These are phyloP conservation scores for Rhodotorula sp. DNA, from an alignment of 1,284 basidiomycete species.

Conservation along the genomic window DNA sequence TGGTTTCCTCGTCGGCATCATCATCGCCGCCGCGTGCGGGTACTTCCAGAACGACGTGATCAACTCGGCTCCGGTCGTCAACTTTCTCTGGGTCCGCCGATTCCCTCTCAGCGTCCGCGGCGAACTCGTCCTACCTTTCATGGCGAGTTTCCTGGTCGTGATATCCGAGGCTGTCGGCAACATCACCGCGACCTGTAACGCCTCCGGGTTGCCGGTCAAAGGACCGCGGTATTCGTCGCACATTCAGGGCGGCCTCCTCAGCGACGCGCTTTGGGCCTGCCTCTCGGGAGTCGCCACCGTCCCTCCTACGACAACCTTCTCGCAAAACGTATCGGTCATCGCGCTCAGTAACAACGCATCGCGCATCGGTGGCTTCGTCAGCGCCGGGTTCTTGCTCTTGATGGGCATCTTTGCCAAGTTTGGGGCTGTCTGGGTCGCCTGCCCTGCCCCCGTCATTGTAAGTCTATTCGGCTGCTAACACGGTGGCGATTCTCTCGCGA, in stretches of 20 bases:
- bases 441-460: conserved; percentile 41
- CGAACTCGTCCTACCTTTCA: conserved; percentile 44
- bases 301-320: conserved; percentile 35
- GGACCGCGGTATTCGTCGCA: conserved; percentile 40
- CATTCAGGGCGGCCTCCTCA: conserved; percentile 45
- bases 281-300: conserved; percentile 42
- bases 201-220: conserved; percentile 40
- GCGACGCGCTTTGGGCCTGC: conserved; percentile 42
- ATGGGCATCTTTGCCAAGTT: conserved; percentile 45
- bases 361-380: conserved; percentile 12
- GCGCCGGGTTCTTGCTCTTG: conserved; percentile 9
- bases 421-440: conserved; percentile 42
- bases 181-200: conserved; percentile 45
- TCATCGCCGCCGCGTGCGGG: conserved; percentile 13
- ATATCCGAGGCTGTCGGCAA: conserved; percentile 46
- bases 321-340: conserved; percentile 45
- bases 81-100: conserved; percentile 44
- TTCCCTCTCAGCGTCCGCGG: conserved; percentile 45
- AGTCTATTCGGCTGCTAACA: too few species aligned
- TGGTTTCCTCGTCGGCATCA: conserved; percentile 41
- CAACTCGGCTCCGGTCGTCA: conserved; percentile 34
- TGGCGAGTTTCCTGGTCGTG: conserved; percentile 45
- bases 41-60: conserved; percentile 11
- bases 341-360: conserved; percentile 39
- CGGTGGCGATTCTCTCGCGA: too few species aligned